Base-by-base conservation (phyloP, 106 monocot genomes). In the Acanthochlamys bracteata region DNA sequence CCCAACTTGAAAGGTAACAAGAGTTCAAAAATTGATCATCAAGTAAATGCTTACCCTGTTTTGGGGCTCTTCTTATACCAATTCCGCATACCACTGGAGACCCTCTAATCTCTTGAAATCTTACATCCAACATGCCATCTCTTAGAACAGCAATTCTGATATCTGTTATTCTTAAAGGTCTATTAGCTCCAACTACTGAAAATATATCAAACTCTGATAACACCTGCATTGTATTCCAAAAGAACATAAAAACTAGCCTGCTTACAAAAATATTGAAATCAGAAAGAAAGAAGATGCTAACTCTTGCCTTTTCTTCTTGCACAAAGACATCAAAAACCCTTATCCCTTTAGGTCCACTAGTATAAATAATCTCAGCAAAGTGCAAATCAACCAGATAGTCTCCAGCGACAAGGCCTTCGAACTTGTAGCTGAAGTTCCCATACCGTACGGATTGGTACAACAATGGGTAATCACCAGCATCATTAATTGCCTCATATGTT, bases 331-430 rank as follows among this genome's bases (percentile, higher is more conserved):
- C 76, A 57, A 93, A 93, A 0, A 84, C 75, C 69, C 92, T 76
- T 19, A 88, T 88, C 42, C 82, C 87, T 73, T 88, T 88, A 41
- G 92, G 92, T 6, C 92, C 92, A 73, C 67, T 63, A 41, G 76
- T 88, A 65, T 88, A 71, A 25, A 93, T 67, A 43, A 93, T 93
- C 78, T 93, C 92, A 0, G 88, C 79, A 59, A 93, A 93, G 67
- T 93, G 88, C 21, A 93, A 74, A 78, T 93, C 88, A 25, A 93
- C 42, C 21, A 78, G 79, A 69, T 84, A 88, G 16, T 81, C 74
- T 64, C 84, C 87, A 42, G 82, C 61, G 25, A 70, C 22, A 22
- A 92, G 81, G 61, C 72, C 79, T 26, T 75, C 60, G 53, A 92
- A 72, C 42, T 57, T 82, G 75, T 92, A 92, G 65, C 74, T 70